Conservation (phyloP, 768 basidiomycete genomes). For the Rhizopogon roseolus region DNA sequence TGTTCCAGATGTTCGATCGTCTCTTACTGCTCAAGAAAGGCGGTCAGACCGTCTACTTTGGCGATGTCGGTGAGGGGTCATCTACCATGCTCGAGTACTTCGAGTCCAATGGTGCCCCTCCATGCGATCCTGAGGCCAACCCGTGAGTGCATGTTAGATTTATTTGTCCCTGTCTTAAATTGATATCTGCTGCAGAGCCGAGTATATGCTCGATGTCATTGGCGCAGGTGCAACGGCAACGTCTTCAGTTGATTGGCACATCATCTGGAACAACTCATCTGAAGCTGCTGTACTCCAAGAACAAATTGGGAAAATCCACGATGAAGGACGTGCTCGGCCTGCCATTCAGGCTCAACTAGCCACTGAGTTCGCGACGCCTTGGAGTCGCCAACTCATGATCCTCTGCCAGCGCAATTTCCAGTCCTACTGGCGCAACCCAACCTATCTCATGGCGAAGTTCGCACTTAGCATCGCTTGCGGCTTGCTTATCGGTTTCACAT, state of each 20-base stretch:
- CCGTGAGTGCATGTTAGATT: slow-evolving; percentile 38
- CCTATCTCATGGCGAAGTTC: slow-evolving; percentile 57
- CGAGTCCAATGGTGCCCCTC: slow-evolving; percentile 57
- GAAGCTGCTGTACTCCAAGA: slow-evolving; percentile 41
- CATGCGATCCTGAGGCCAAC: slow-evolving; percentile 73
- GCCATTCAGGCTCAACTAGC: slow-evolving; percentile 32
- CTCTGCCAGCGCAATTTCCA: slow-evolving; percentile 40
- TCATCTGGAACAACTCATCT: slow-evolving; percentile 74
- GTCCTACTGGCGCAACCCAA: slow-evolving; percentile 53
- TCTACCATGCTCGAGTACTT: slow-evolving; percentile 71
- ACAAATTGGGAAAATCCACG: slow-evolving; percentile 46
- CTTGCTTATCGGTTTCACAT: slow-evolving; percentile 58
- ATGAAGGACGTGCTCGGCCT: slow-evolving; percentile 39
- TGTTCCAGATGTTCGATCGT: slow-evolving; percentile 85
- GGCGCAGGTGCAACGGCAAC: slow-evolving; percentile 75
- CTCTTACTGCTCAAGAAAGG: slow-evolving; percentile 67
- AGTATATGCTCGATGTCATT: slow-evolving; percentile 83
- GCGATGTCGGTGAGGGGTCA: slow-evolving; percentile 78
- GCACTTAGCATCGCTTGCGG: slow-evolving; percentile 49
- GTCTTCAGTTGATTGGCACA: slow-evolving; percentile 81
- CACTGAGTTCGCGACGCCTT: slow-evolving; percentile 49
- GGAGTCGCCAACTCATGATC: slow-evolving; percentile 42
- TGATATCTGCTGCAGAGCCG: slow-evolving; percentile 23
- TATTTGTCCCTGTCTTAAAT: background rate
- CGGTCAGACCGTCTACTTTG: slow-evolving; percentile 92